Evolutionary conservation across 768 basidiomycete species (phyloP).

Genomic region (Podaxis sp.): DNA sequence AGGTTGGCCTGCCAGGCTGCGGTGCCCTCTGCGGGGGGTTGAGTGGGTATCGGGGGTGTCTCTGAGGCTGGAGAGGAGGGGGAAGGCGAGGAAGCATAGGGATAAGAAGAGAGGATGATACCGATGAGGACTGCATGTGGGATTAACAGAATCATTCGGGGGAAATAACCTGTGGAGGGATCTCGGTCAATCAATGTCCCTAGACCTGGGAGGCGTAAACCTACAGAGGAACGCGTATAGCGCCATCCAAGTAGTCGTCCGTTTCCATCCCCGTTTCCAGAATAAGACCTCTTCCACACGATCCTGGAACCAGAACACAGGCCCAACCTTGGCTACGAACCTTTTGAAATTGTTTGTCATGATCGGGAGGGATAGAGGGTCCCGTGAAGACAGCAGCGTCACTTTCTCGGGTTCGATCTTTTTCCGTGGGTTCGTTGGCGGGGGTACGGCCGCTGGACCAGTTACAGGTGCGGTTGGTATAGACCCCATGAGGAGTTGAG

Average conservation of each 20-base stretch:
- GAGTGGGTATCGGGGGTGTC: conserved; percentile 29
- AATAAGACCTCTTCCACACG: conserved; percentile 80
- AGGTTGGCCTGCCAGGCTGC: conserved; percentile 86
- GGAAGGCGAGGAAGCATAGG: conserved; percentile 31
- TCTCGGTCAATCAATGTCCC: neutral
- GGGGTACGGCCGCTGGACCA: conserved; percentile 12
- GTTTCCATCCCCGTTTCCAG: conserved; percentile 77
- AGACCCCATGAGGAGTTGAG: conserved; percentile 37
- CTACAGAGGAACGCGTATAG: conserved; percentile 78
- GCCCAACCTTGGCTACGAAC: conserved; percentile 74
- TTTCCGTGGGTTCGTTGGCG: conserved; percentile 24
- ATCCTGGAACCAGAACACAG: conserved; percentile 90
- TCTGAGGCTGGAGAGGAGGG: conserved; percentile 20
- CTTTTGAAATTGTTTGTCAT: conserved; percentile 80
- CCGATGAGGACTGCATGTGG: conserved; percentile 64
- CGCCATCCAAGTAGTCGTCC: conserved; percentile 74
- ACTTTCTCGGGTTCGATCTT: conserved; percentile 24
- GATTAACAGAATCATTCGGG: conserved; percentile 65
- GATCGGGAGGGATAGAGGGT: conserved; percentile 75
- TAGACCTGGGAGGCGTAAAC: conserved; percentile 26
- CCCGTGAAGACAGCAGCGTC: conserved; percentile 56
- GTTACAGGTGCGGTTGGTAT: conserved; percentile 23
- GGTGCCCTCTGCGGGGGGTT: conserved; percentile 55
- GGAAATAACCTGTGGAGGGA: conserved; percentile 63
- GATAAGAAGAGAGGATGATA: conserved; percentile 68